Evolutionary conservation across 1,284 basidiomycete genomes (phyloP), one percentile per base, ranked within the genome.

Genomic region (Golubevia pallescens): DNA sequence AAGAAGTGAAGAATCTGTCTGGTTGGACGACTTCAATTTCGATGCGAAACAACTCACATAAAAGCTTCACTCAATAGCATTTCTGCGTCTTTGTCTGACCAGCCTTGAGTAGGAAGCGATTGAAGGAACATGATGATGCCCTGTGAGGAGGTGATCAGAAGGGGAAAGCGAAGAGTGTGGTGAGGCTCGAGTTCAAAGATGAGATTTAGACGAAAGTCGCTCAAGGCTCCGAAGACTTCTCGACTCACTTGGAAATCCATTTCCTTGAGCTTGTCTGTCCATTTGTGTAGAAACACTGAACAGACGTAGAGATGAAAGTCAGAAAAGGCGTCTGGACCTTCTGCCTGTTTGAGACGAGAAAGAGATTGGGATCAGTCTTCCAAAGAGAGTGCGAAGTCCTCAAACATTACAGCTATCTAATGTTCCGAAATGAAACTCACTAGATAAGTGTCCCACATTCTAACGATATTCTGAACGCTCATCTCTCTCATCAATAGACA

Each of bases 81-180:
- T 84, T 97, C 95, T 57, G 97, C 92, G 84, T 99, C 95, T 79
- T 95, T 92, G 86, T 99, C 96, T 3, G 90, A 91, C 96, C 97
- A 99, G 61, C 90, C 90, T 79, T 96, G 93, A 1, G 96, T 99
- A 7, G 97, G 96, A 3, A 97, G 89, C 2, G 93, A 93, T 86
- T 99, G 96, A 2, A 99, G 89, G 87, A 97, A 99, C 92, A 99
- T 98, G 86, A 99, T 99, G 86, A 98, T 97, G 60, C 94, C 94
- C 93, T 96, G 73, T 2, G 66, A 42, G 62, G 19, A 32, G 2
- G 10, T 16, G 57, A 28, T 20, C 10, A 10, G 10, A 24, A 20
- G 20, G 1, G 55, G n/a, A n/a, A 10, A 19, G 42, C 3, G 24
- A 5, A 34, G 53, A 34, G n/a, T 61, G 6, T 51, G 19, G 34